These are phyloP conservation scores for Cyanodermella asteris DNA, from an alignment of 2,329 filamentous ascomycete genomes.

Conservation along the genomic window DNA sequence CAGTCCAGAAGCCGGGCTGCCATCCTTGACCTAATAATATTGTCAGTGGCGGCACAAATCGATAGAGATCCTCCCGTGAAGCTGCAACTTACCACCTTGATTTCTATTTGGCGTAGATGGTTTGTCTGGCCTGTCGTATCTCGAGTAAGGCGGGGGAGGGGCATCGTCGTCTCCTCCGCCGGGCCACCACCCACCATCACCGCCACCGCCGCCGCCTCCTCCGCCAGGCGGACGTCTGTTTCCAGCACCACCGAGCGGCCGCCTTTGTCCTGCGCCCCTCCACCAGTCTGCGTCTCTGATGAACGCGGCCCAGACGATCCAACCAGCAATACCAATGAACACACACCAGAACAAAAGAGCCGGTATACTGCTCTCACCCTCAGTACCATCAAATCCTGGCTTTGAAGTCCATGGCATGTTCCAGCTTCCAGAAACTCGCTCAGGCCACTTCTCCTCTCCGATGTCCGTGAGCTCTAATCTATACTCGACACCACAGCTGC, in stretches of 20 bases:
- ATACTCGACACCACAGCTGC: slow-evolving; percentile 86
- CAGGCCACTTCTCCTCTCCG: slow-evolving; percentile 51
- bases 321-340: slow-evolving; percentile 36
- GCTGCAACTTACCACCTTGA: too few relatives aligned
- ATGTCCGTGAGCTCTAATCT: slow-evolving; percentile 52
- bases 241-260: slow-evolving; percentile 59
- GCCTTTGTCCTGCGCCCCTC: slow-evolving; percentile 4
- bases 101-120: too few relatives aligned
- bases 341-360: slow-evolving; percentile 35
- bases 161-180: slow-evolving; percentile 11
- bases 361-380: slow-evolving; percentile 2
- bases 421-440: slow-evolving; percentile 31
- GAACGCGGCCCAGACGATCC: slow-evolving; percentile 40
- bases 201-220: slow-evolving; percentile 13
- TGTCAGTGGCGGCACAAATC: too few relatives aligned
- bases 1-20: slow-evolving; percentile 26
- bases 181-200: too few relatives aligned
- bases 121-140: too few relatives aligned
- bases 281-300: slow-evolving; percentile 6
- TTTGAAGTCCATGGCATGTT: slow-evolving; percentile 20
- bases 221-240: slow-evolving; percentile 26
- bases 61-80: slow-evolving; percentile 2
- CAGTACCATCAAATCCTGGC: slow-evolving; percentile 6
- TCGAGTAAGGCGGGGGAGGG: slow-evolving; percentile 19
- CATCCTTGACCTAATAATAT: too few relatives aligned